Conservation (phyloP, 305 asterid genomes). For the Solanum aculeatissimum region DNA sequence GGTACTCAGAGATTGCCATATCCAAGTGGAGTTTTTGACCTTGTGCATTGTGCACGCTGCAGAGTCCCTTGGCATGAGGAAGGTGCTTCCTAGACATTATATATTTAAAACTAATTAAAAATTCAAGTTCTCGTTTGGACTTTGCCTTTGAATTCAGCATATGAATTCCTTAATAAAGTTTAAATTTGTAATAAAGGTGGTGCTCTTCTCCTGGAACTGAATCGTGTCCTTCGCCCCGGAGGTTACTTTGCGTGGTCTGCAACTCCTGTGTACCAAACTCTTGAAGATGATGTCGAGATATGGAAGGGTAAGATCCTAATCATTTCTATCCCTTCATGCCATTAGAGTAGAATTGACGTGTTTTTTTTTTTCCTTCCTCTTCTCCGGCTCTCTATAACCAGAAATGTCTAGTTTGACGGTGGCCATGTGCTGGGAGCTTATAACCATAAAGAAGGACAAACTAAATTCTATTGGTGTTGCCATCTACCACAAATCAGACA, state of each 20-base stretch:
- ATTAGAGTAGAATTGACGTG: not conserved
- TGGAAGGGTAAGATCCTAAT: constrained; percentile 47
- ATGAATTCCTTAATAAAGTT: not conserved
- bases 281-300: constrained; percentile 60
- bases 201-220: constrained; percentile 67
- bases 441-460: constrained; percentile 59
- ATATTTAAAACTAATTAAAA: not conserved
- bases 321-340: not conserved
- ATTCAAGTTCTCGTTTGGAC: not conserved
- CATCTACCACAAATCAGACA: constrained; percentile 59
- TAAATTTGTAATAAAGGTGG: constrained; percentile 50
- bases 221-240: constrained; percentile 78
- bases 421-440: constrained; percentile 87
- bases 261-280: constrained; percentile 84
- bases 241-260: constrained; percentile 92
- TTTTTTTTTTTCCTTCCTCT: not conserved
- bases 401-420: constrained; percentile 69
- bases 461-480: constrained; percentile 61
- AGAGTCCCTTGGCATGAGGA: constrained; percentile 88
- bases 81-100: constrained; percentile 23
- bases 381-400: not conserved
- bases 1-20: constrained; percentile 74
- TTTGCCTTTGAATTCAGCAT: not conserved
- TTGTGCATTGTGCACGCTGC: constrained; percentile 87
- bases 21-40: constrained; percentile 76